A percentile compares a stretch with the other conserved stretches of the same genome.
phyloP scores from a whole-genome alignment of 345 rosid species.

The Salix viminalis region DNA sequence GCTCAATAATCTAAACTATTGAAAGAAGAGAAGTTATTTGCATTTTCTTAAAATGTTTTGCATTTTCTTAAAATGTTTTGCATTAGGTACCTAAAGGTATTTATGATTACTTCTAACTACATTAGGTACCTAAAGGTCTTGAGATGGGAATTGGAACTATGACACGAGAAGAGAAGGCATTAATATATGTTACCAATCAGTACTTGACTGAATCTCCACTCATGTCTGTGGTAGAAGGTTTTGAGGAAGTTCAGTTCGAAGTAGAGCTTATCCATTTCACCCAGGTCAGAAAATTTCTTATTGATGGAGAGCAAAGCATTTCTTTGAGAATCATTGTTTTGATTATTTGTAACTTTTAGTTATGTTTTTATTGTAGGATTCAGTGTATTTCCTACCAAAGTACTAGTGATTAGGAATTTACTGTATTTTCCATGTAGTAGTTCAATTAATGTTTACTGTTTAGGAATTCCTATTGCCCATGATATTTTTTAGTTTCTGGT shows the following conservation, averaged over 20 bases:
- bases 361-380: too few species aligned
- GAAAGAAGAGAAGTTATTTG: not conserved
- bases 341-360: too few species aligned
- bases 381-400: too few species aligned
- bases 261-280: slow-evolving; percentile 86
- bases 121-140: slow-evolving; percentile 93
- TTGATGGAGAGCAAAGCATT: not conserved
- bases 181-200: slow-evolving; percentile 68
- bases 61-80: not conserved
- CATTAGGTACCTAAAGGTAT: not conserved
- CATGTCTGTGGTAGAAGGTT: slow-evolving; percentile 50
- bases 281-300: slow-evolving; percentile 50
- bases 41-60: not conserved
- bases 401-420: too few species aligned
- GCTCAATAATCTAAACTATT: not conserved
- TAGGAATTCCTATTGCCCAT: too few species aligned
- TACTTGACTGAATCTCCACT: slow-evolving; percentile 71
- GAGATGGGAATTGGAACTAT: slow-evolving; percentile 96
- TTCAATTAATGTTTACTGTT: too few species aligned
- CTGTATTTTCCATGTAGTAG: too few species aligned
- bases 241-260: slow-evolving; percentile 87
- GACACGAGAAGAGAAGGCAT: slow-evolving; percentile 81
- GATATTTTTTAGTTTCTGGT: too few species aligned
- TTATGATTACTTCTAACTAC: slow-evolving; percentile 17
- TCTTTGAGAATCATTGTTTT: too few species aligned